Conservation (phyloP, 2,329 filamentous ascomycete genomes). For the Fusarium humuli region DNA sequence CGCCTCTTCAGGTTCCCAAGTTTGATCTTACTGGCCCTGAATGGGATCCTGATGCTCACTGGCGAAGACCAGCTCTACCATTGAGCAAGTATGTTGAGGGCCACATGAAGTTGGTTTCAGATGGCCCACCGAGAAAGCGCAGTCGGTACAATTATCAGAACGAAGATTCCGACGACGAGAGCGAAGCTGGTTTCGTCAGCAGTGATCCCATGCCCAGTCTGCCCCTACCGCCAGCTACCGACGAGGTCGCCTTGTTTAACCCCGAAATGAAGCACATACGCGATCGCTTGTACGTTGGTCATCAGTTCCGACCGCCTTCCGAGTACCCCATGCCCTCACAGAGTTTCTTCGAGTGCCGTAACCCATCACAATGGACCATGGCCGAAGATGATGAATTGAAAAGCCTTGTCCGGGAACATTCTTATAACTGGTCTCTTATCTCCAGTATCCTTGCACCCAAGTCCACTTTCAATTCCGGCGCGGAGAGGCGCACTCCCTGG, state of each 20-base stretch:
- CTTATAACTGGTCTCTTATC: conserved; percentile 98
- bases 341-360: conserved; percentile 88
- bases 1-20: conserved; percentile 69
- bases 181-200: conserved; percentile 66
- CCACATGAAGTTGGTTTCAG: conserved; percentile 76
- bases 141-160: conserved; percentile 86
- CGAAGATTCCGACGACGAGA: conserved; percentile 74
- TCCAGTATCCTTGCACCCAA: conserved; percentile 80
- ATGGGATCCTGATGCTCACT: conserved; percentile 74
- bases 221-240: conserved; percentile 74
- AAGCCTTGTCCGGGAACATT: conserved; percentile 86
- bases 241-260: conserved; percentile 86
- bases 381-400: conserved; percentile 92
- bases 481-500: conserved; percentile 93
- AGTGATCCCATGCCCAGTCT: conserved; percentile 60
- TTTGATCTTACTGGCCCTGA: conserved; percentile 69
- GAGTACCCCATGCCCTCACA: conserved; percentile 92
- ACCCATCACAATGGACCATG: conserved; percentile 90
- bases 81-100: conserved; percentile 89
- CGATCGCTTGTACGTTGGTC: conserved; percentile 88
- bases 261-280: conserved; percentile 90
- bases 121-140: conserved; percentile 76
- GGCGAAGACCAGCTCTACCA: conserved; percentile 82
- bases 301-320: conserved; percentile 92
- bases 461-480: conserved; percentile 83